Base-by-base conservation (phyloP, 805 yeast genomes). In the Wickerhamiella cacticola region DNA sequence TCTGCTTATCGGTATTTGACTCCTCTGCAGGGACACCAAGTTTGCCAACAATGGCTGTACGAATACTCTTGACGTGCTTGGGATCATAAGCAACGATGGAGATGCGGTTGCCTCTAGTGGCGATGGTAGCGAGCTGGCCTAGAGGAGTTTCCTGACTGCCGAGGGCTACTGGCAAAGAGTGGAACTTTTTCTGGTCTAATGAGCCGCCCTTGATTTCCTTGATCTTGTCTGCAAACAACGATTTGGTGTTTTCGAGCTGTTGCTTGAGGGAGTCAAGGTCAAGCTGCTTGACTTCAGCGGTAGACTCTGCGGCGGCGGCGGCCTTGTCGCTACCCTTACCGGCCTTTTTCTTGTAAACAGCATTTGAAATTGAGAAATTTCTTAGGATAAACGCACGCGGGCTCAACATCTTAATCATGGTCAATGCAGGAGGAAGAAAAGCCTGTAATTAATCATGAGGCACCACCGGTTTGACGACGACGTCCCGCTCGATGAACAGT, bases 21-120 rank as follows among this genome's bases (percentile, higher is more conserved):
- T 69, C 70, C 59, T 82, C 88, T 1, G 97, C 95, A 51, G 80
- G 85, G 70, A 89, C 64, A 57, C 83, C 82, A 60, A 84, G 65
- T 8, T 75, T 70, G 1, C 75, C 80, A 51, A 85, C 62, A 16
- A 89, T 78, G 0, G 88, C 72, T 46, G 86, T 78, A 24, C 82
- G 72, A 24, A 89, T 74, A 51, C 74, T 71, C 56, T 84, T 81
- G 34, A 77, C 72, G 54, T 83, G 73, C 45, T 71, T 72, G 5
- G 95, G 94, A 58, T 89, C 96, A 63, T 81, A 89, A 0, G 95
- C 86, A n/a, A 89, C 75, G 26, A 75, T 64, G 46, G 85, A 68
- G 55, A 25, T 78, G 69, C 56, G 56, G 49, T 55, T 57, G 29
- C 63, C 65, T 13, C 65, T 58, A 24, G 59, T 51, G 35, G 59